These are phyloP conservation scores for Vitis hybrid DNA, from an alignment of 177 flowering plant genomes.

Conservation along the genomic window DNA sequence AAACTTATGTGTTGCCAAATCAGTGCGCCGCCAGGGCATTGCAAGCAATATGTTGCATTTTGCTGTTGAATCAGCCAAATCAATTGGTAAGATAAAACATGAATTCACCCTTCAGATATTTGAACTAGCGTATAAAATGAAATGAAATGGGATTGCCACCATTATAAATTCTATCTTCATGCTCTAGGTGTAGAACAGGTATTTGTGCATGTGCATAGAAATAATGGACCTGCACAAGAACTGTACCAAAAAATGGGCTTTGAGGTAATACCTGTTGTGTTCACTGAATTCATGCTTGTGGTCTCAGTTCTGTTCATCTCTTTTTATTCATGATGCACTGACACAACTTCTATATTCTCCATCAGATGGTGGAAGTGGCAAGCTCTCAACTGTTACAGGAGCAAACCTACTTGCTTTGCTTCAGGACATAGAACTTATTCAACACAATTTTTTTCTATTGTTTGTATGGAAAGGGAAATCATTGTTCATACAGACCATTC, in stretches of 20 bases:
- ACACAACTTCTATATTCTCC: not conserved
- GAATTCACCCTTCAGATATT: not conserved
- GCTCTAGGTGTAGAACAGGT: conserved; percentile 55
- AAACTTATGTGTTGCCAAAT: conserved; percentile 71
- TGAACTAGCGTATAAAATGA: not conserved
- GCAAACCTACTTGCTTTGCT: conserved; percentile 42
- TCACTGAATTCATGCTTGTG: not conserved
- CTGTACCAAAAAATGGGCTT: conserved; percentile 68
- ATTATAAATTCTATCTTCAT: conserved; percentile 10
- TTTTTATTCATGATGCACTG: not conserved
- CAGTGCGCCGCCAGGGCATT: conserved; percentile 79
- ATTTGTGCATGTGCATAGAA: conserved; percentile 62
- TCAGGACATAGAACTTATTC: conserved; percentile 11
- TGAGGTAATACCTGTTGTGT: conserved; percentile 39
- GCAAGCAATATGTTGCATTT: conserved; percentile 71
- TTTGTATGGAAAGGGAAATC: not conserved
- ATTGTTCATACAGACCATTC: not conserved
- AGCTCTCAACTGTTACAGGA: conserved; percentile 33
- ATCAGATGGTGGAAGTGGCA: conserved; percentile 52
- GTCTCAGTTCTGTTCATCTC: not conserved
- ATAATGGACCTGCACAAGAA: conserved; percentile 54
- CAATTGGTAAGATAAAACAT: conserved; percentile 36
- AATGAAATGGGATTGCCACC: not conserved
- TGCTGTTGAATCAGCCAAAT: conserved; percentile 58
- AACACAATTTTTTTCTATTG: not conserved